Conservation (phyloP, 345 rosid genomes). For the Pistacia integerrima region DNA sequence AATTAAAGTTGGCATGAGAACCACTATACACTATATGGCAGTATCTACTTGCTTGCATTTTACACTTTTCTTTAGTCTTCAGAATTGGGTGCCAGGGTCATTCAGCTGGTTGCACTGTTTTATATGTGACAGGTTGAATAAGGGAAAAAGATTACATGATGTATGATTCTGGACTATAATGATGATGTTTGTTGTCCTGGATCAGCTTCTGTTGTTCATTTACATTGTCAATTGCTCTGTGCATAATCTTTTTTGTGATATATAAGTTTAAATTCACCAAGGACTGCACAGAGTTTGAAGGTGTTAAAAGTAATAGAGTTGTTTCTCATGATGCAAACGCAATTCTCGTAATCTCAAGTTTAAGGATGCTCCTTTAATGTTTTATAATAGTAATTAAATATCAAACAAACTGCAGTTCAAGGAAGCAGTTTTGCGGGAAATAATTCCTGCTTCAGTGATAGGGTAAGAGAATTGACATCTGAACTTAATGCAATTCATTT, state of each 20-base stretch:
- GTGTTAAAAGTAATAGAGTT: no score
- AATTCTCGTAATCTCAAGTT: neutral
- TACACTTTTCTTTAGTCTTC: neutral
- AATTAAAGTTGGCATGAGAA: neutral
- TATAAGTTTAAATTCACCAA: neutral
- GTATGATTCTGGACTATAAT: neutral
- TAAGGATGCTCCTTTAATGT: neutral
- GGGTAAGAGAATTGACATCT: no score
- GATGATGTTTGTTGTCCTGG: neutral
- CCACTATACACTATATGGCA: neutral
- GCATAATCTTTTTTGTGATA: neutral
- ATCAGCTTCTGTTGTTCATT: neutral
- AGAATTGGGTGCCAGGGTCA: neutral
- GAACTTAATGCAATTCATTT: neutral
- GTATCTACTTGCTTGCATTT: neutral
- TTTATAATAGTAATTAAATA: neutral
- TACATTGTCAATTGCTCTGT: neutral
- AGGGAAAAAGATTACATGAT: neutral
- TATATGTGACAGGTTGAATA: neutral
- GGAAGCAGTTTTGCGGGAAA: neutral
- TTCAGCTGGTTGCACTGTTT: neutral
- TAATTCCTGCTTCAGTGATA: neutral
- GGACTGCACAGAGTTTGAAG: neutral
- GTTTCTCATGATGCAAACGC: neutral
- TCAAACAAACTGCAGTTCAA: neutral